A percentile compares a stretch with the other conserved stretches of the same genome.
Conservation (phyloP, 78 protist genomes). For the Pigoraptor vietnamica region DNA sequence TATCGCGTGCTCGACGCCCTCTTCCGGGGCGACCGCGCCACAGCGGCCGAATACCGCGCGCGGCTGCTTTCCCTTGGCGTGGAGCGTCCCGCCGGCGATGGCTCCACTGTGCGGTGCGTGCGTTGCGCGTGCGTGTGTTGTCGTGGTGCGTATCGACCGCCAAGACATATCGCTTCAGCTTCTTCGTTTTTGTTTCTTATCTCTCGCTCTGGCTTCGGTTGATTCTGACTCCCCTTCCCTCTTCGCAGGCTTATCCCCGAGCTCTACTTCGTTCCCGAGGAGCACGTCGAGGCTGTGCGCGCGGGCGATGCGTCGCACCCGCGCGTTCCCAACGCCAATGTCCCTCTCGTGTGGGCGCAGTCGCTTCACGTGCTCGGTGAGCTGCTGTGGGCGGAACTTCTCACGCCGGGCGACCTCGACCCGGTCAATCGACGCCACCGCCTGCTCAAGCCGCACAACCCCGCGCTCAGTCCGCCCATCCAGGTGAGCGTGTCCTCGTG, state of each 20-base stretch:
- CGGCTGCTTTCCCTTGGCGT: too few species aligned
- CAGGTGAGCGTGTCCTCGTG: too few species aligned
- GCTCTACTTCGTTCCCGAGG: constrained; percentile 11
- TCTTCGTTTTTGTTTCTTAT: too few species aligned
- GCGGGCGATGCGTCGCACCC: neutral
- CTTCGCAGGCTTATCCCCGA: constrained; percentile 11
- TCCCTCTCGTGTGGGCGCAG: constrained; percentile 16
- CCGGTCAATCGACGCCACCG: constrained; percentile 18
- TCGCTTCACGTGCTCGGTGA: neutral
- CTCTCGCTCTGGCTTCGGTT: too few species aligned
- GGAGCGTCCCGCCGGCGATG: too few species aligned
- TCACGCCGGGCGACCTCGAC: constrained; percentile 15
- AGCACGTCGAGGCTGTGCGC: neutral
- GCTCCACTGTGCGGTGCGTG: too few species aligned
- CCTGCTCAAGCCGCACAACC: neutral
- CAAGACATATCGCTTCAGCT: too few species aligned
- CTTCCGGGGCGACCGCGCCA: constrained; percentile 31
- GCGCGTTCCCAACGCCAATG: neutral
- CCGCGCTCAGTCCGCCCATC: neutral
- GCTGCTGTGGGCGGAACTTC: neutral
- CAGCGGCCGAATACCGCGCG: too few species aligned
- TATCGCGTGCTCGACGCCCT: constrained; percentile 6
- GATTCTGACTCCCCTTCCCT: neutral
- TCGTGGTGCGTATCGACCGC: too few species aligned
- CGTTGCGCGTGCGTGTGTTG: too few species aligned